These are phyloP conservation scores for Acanthochlamys bracteata DNA, from an alignment of 106 monocot species.

Conservation along the genomic window DNA sequence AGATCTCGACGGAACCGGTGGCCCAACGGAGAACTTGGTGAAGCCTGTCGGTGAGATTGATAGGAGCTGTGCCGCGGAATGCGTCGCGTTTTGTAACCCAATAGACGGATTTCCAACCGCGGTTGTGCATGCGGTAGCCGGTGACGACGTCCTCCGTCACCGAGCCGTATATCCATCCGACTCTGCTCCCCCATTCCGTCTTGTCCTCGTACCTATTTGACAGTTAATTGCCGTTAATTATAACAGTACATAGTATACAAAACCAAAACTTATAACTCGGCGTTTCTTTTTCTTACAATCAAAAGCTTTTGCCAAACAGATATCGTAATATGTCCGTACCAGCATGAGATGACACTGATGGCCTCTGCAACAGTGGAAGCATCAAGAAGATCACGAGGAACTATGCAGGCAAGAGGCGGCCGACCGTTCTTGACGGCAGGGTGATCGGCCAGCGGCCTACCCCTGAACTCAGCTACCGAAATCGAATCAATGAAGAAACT, in stretches of 20 bases:
- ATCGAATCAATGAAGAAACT: slow-evolving; percentile 69
- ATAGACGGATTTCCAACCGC: slow-evolving; percentile 84
- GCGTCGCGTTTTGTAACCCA: slow-evolving; percentile 61
- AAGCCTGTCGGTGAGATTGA: slow-evolving; percentile 73
- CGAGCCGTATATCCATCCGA: slow-evolving; percentile 93
- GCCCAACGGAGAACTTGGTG: slow-evolving; percentile 96
- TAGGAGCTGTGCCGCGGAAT: slow-evolving; percentile 62
- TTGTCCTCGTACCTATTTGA: slow-evolving; percentile 97
- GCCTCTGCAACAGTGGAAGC: slow-evolving; percentile 85
- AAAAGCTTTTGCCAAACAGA: no score
- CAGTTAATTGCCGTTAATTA: slow-evolving; percentile 4
- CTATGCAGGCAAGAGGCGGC: slow-evolving; percentile 54
- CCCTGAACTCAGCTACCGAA: slow-evolving; percentile 67
- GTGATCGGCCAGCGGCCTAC: slow-evolving; percentile 77
- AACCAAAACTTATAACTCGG: no score
- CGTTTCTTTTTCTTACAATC: no score
- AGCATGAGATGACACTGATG: slow-evolving; percentile 83
- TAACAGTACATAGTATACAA: no score
- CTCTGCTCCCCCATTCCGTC: slow-evolving; percentile 78
- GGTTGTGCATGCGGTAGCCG: slow-evolving; percentile 88
- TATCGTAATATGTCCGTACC: slow-evolving; percentile 13
- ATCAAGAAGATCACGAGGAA: slow-evolving; percentile 56
- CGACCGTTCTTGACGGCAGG: slow-evolving; percentile 74
- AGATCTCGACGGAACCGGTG: slow-evolving; percentile 86
- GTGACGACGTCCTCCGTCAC: slow-evolving; percentile 79